Conservation (phyloP, 768 basidiomycete genomes). For the Lyophyllum semitale region DNA sequence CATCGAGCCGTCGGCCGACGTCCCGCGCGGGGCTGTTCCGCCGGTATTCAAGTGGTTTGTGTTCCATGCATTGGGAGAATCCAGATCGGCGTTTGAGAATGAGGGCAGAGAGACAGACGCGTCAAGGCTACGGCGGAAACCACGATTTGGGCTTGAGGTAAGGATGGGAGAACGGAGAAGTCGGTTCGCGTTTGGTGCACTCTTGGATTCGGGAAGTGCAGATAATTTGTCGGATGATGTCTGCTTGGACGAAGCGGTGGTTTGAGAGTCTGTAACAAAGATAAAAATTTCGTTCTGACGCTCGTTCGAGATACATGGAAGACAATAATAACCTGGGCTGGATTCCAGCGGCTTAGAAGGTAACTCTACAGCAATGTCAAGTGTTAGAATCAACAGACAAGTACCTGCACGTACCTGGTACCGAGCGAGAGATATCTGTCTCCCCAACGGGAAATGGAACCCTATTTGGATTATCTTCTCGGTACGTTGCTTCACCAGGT, state of each 20-base stretch:
- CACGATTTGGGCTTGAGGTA: slow-evolving; percentile 29
- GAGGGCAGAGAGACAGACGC: slow-evolving; percentile 44
- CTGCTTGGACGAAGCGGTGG: slow-evolving; percentile 48
- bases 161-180: slow-evolving; percentile 33
- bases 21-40: slow-evolving; percentile 20
- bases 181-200: slow-evolving; percentile 35
- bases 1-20: slow-evolving; percentile 36
- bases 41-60: slow-evolving; percentile 9
- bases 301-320: too few species aligned
- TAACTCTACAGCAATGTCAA: background rate
- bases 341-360: background rate
- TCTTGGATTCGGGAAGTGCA: slow-evolving; percentile 33
- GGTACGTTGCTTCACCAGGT: background rate
- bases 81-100: slow-evolving; percentile 29
- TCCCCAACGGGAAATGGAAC: slow-evolving; percentile 7
- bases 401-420: slow-evolving; percentile 1
- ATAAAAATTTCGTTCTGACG: background rate
- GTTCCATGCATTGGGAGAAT: slow-evolving; percentile 25
- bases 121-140: slow-evolving; percentile 43
- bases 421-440: background rate
- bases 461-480: background rate
- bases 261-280: slow-evolving; percentile 31
- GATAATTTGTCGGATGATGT: slow-evolving; percentile 48
- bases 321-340: background rate
- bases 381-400: background rate